Evolutionary conservation across 352 stramenopile genomes (phyloP).

Genomic region (Globisporangium alternatum): DNA sequence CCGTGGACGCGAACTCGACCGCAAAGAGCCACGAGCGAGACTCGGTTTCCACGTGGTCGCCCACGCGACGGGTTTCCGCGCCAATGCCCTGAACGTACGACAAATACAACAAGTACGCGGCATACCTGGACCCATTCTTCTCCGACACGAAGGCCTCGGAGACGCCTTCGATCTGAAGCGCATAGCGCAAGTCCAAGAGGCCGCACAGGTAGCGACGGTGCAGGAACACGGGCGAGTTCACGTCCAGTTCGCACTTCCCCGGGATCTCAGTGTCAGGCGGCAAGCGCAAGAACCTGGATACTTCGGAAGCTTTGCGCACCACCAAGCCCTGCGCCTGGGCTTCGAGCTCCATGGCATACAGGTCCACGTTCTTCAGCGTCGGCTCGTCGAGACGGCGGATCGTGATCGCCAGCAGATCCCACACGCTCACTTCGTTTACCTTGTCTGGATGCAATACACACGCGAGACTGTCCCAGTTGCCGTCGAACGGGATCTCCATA

Average conservation of each 20-base stretch:
- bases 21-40: conserved; percentile 80
- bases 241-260: conserved; percentile 59
- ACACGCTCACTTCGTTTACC: conserved; percentile 40
- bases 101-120: conserved; percentile 71
- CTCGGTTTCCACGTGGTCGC: conserved; percentile 76
- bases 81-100: conserved; percentile 75
- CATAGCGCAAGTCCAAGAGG: conserved; percentile 97
- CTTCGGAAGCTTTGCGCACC: conserved; percentile 32
- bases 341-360: conserved; percentile 40
- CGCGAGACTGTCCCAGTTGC: conserved; percentile 42
- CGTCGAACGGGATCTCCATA: conserved; percentile 45
- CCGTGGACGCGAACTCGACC: conserved; percentile 82
- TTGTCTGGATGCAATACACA: conserved; percentile 35
- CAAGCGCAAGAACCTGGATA: conserved; percentile 54
- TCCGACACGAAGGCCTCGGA: conserved; percentile 85
- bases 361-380: conserved; percentile 46
- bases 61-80: conserved; percentile 54
- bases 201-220: conserved; percentile 95
- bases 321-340: conserved; percentile 34
- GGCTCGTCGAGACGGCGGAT: conserved; percentile 43
- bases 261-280: conserved; percentile 55
- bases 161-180: conserved; percentile 97
- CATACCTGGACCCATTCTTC: conserved; percentile 50
- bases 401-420: conserved; percentile 67
- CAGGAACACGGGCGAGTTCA: conserved; percentile 90